Percentiles rank a stretch among this genome's conserved stretches.
Conservation (phyloP, 306 rosid species). For the Cucumis sativus region Cucumber_9930_V3 NC_026657.2:11460001-11460500, state of each 20-base stretch:
- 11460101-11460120: not conserved
- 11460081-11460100: not conserved
- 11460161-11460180: not conserved
- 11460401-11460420: not conserved
- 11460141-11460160: no score
- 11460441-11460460: not conserved
- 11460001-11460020: no score
- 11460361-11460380: not conserved
- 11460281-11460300: not conserved
- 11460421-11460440: not conserved
- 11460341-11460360: not conserved
- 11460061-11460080: not conserved
- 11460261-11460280: not conserved
- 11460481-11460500: slow-evolving; percentile 76
- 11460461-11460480: slow-evolving; percentile 3
- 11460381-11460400: not conserved
- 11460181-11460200: not conserved
- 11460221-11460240: not conserved
- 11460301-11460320: not conserved
- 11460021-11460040: no score
- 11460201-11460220: not conserved
- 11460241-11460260: not conserved
- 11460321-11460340: not conserved
- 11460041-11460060: not conserved
- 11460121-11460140: not conserved